phyloP scores from a whole-genome alignment of 805 yeast genomes.

The Ogataea methanolica region DNA sequence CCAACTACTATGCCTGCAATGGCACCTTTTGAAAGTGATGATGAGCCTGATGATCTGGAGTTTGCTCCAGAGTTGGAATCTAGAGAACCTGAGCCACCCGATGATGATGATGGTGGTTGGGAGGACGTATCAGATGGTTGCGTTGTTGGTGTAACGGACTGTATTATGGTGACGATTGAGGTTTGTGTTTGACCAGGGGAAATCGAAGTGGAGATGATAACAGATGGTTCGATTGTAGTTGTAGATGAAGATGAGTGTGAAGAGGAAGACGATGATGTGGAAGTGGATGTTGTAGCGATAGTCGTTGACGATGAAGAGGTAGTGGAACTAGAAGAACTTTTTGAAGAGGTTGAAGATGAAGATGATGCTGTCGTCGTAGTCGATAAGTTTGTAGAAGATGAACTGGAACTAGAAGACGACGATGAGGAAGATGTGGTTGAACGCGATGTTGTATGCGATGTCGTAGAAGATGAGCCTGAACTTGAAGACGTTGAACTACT shows the following conservation, averaged over 20 bases:
- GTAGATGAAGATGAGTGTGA: constrained; percentile 8
- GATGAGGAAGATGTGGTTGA: constrained; percentile 9
- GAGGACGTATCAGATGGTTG: background rate
- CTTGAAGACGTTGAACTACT: constrained; percentile 13
- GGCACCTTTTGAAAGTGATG: constrained; percentile 27
- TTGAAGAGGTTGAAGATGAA: constrained; percentile 15
- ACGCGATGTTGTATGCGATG: constrained; percentile 14
- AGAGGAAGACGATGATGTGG: constrained; percentile 9
- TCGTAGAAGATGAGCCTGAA: constrained; percentile 11
- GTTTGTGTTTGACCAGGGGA: constrained; percentile 21
- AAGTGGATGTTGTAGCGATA: constrained; percentile 8
- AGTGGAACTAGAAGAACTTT: constrained; percentile 16
- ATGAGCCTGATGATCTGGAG: constrained; percentile 4
- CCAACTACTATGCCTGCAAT: constrained; percentile 35
- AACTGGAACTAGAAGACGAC: constrained; percentile 8
- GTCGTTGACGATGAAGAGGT: constrained; percentile 11
- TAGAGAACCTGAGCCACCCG: constrained; percentile 10
- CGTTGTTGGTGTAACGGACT: constrained; percentile 16
- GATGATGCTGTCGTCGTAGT: constrained; percentile 9
- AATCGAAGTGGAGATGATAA: constrained; percentile 15
- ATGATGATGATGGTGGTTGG: constrained; percentile 1
- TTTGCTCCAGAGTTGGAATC: background rate
- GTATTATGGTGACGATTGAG: constrained; percentile 21
- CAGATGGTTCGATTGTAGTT: constrained; percentile 5
- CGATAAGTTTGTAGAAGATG: constrained; percentile 7